Conservation (phyloP, 345 rosid species). For the Stellera chamaejasme region DNA sequence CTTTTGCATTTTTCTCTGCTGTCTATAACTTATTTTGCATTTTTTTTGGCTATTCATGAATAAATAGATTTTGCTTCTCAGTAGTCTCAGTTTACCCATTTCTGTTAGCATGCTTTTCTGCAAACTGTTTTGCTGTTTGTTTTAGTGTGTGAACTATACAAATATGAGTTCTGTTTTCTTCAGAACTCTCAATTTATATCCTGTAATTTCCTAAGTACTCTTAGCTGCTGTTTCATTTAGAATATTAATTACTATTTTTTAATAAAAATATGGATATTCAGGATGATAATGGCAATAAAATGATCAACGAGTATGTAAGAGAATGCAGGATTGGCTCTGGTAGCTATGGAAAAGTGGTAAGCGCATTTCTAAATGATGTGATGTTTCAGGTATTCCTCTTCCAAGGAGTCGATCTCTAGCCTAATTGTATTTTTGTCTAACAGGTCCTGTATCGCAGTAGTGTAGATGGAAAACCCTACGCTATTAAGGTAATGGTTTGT, state of each 20-base stretch:
- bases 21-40: too few relatives aligned
- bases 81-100: too few relatives aligned
- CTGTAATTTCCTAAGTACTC: too few relatives aligned
- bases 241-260: not conserved
- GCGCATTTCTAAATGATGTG: constrained; percentile 14
- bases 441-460: constrained; percentile 84
- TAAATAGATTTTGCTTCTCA: too few relatives aligned
- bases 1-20: too few relatives aligned
- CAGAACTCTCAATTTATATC: too few relatives aligned
- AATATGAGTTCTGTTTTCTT: too few relatives aligned
- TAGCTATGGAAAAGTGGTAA: constrained; percentile 99
- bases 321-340: constrained; percentile 86
- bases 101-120: too few relatives aligned
- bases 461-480: constrained; percentile 72
- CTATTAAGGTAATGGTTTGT: constrained; percentile 69
- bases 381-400: constrained; percentile 4
- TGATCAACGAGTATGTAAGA: constrained; percentile 81
- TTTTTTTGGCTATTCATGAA: too few relatives aligned
- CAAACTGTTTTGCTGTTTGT: too few relatives aligned
- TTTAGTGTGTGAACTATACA: too few relatives aligned
- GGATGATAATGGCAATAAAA: constrained; percentile 94
- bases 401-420: constrained; percentile 7
- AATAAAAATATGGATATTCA: constrained; percentile 21
- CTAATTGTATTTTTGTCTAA: constrained; percentile 16
- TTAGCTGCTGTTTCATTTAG: constrained; percentile 1